Evolutionary conservation across 805 yeast species (phyloP).

Genomic region (Candida stauntonica): DNA sequence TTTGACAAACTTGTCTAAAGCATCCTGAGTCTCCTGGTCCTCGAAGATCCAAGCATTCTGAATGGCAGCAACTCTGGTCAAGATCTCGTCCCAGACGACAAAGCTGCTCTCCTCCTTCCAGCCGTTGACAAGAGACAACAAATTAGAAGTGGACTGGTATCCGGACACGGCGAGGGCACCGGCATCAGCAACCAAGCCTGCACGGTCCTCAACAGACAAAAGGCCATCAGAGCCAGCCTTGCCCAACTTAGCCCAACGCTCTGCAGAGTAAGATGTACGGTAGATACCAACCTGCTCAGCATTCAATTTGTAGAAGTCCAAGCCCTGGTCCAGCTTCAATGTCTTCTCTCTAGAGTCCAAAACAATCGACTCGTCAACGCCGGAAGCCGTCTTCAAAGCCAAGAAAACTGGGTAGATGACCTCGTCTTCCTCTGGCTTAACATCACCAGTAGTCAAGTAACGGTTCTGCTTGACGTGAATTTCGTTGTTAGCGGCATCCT

Average conservation of each 20-base stretch:
- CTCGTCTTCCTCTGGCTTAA: conserved; percentile 66
- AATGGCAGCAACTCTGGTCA: conserved; percentile 43
- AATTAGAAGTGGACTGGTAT: conserved; percentile 54
- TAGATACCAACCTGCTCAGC: conserved; percentile 72
- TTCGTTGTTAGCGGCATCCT: conserved; percentile 39
- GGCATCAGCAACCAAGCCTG: conserved; percentile 79
- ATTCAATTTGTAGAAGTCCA: conserved; percentile 62
- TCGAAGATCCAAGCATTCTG: conserved; percentile 55
- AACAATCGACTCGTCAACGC: conserved; percentile 55
- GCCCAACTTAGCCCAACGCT: conserved; percentile 67
- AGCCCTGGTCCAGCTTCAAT: conserved; percentile 39
- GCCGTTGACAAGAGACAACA: conserved; percentile 52
- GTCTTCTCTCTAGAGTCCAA: conserved; percentile 47
- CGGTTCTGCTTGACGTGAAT: conserved; percentile 66
- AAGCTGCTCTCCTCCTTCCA: conserved; percentile 59
- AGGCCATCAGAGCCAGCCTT: conserved; percentile 50
- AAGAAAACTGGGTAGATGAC: conserved; percentile 67
- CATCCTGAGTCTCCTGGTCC: conserved; percentile 39
- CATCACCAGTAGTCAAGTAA: conserved; percentile 74
- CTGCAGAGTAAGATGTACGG: conserved; percentile 65
- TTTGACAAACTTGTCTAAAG: conserved; percentile 48
- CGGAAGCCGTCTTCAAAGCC: conserved; percentile 54
- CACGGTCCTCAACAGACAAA: conserved; percentile 71
- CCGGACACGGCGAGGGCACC: conserved; percentile 70
- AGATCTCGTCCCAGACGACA: conserved; percentile 65